A percentile compares a stretch with the other conserved stretches of the same genome.
These are phyloP conservation scores for Microthlaspi erraticum DNA, from an alignment of 345 rosid genomes.

Conservation along the genomic window DNA sequence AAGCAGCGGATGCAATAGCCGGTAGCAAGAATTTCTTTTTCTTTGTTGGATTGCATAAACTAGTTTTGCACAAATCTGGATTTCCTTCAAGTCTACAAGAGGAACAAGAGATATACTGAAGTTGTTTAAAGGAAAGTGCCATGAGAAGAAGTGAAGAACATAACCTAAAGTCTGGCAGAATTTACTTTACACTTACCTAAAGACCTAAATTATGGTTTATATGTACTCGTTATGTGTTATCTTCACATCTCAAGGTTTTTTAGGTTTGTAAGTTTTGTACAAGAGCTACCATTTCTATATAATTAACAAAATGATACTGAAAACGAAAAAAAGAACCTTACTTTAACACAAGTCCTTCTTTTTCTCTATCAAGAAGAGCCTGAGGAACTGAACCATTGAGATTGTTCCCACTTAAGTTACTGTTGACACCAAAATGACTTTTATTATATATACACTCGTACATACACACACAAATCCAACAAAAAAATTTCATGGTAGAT, in stretches of 20 bases:
- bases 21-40: conserved; percentile 25
- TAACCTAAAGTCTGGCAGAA: background rate
- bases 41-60: conserved; percentile 27
- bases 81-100: conserved; percentile 42
- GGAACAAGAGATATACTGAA: background rate
- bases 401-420: conserved; percentile 49
- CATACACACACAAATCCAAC: background rate
- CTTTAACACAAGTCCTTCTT: conserved; percentile 44
- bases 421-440: conserved; percentile 7
- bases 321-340: background rate
- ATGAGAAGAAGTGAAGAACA: background rate
- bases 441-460: background rate
- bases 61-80: conserved; percentile 34
- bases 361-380: conserved; percentile 39
- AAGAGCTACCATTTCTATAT: background rate
- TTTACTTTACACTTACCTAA: too few species aligned
- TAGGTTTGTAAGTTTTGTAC: background rate
- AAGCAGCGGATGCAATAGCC: conserved; percentile 39
- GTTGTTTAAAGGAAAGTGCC: background rate
- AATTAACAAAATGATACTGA: background rate
- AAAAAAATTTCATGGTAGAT: background rate
- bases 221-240: background rate
- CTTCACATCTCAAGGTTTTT: background rate
- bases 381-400: conserved; percentile 49
- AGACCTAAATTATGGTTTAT: background rate